Conservation (phyloP, 495 filamentous ascomycete genomes). For the Neurospora sp. region DNA sequence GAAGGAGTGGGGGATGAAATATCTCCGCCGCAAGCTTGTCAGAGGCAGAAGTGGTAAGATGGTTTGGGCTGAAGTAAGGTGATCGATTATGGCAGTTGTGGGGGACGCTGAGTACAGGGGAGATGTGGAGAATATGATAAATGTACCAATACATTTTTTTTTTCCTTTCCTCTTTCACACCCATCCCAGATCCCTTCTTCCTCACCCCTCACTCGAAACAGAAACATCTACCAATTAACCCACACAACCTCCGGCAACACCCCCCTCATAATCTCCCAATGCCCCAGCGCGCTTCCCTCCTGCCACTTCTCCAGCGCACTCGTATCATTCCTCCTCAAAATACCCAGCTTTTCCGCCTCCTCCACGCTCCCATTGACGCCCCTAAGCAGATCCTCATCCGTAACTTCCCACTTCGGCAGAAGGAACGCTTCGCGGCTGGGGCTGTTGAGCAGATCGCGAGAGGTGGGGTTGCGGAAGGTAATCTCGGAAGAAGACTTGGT, state of each 20-base stretch:
- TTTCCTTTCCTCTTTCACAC: too few relatives aligned
- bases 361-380: constrained; percentile 10
- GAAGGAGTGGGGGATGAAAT: not conserved
- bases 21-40: not conserved
- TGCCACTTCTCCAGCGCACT: constrained; percentile 58
- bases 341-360: constrained; percentile 23
- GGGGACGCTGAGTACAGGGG: not conserved
- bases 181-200: not conserved
- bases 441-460: constrained; percentile 62
- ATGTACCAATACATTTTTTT: not conserved
- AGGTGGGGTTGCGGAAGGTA: constrained; percentile 55
- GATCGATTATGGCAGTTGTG: not conserved
- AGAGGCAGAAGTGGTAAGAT: not conserved
- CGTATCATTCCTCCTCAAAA: constrained; percentile 48
- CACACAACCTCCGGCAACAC: constrained; percentile 73
- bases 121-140: not conserved
- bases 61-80: not conserved
- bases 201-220: not conserved
- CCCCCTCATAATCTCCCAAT: constrained; percentile 85
- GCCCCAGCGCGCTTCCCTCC: constrained; percentile 61
- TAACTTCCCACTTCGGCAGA: constrained; percentile 63
- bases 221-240: constrained; percentile 67
- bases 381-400: constrained; percentile 24
- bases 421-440: constrained; percentile 57
- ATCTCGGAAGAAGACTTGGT: constrained; percentile 39